phyloP scores from a whole-genome alignment of 768 basidiomycete species.

The Lentinus brumalis region DNA sequence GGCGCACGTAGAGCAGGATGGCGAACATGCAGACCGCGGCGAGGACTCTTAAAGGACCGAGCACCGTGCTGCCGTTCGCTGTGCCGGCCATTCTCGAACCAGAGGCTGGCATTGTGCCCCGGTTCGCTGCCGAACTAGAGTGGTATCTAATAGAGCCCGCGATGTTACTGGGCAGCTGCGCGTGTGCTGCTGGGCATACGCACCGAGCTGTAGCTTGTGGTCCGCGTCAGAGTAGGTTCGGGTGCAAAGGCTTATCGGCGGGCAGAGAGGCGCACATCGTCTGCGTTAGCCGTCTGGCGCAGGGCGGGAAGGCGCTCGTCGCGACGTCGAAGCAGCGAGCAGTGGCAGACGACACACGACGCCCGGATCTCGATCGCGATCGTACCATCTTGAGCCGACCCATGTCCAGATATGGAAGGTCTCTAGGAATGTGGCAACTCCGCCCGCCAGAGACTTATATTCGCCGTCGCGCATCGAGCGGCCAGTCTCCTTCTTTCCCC shows the following conservation, averaged over 20 bases:
- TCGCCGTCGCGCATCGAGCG: neutral
- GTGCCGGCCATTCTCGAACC: neutral
- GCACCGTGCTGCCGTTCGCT: neutral
- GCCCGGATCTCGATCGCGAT: conserved; percentile 1
- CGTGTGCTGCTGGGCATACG: no score
- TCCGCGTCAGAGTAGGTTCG: no score
- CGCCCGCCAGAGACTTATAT: neutral
- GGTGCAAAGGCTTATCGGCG: no score
- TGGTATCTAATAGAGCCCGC: neutral
- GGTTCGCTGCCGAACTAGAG: conserved; percentile 3
- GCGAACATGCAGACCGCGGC: conserved; percentile 25
- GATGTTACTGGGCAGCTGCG: neutral
- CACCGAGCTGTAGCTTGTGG: no score
- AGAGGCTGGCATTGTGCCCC: conserved; percentile 16
- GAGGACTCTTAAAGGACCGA: conserved; percentile 8
- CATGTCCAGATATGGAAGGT: conserved; percentile 5
- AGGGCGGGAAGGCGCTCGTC: no score
- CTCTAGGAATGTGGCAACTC: conserved; percentile 9
- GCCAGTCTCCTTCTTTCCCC: neutral
- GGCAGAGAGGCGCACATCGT: no score
- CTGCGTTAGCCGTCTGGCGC: no score
- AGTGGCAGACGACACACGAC: no score
- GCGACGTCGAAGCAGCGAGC: no score
- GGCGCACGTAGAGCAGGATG: conserved; percentile 28
- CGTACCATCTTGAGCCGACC: neutral